These are phyloP conservation scores for Quaeritorhiza haematococci DNA, from an alignment of 371 early-diverging fungal genomes.

Conservation along the genomic window DNA sequence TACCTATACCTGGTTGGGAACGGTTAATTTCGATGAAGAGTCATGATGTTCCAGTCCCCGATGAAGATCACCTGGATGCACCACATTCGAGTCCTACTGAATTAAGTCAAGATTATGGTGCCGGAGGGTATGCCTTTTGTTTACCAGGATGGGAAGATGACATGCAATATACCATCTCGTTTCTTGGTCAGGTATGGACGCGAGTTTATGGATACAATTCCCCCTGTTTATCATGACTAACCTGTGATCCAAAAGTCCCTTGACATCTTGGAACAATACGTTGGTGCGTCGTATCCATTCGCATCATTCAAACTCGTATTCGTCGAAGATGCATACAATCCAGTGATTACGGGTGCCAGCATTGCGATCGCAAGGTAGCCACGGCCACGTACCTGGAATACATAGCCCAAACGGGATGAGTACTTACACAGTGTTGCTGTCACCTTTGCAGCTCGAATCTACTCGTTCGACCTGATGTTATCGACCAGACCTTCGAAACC, in stretches of 20 bases:
- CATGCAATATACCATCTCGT: not conserved
- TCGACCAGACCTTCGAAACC: constrained; percentile 84
- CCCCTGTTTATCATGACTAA: no score
- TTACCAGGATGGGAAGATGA: constrained; percentile 17
- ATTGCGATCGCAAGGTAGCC: constrained; percentile 56
- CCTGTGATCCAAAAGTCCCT: constrained; percentile 45
- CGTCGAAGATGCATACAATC: constrained; percentile 67
- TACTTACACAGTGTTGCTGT: no score
- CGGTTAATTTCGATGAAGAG: no score
- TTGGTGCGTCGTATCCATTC: constrained; percentile 79
- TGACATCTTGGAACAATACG: constrained; percentile 79
- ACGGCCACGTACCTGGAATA: no score
- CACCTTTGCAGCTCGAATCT: constrained; percentile 62
- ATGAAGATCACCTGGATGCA: no score
- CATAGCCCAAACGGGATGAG: no score
- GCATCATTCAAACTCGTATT: constrained; percentile 81
- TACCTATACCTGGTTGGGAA: constrained; percentile 15
- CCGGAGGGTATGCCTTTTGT: constrained; percentile 21
- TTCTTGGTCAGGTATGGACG: not conserved
- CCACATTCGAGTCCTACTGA: not conserved
- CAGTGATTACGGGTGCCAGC: constrained; percentile 65
- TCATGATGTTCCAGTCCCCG: no score
- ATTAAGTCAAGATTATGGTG: not conserved
- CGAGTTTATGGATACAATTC: not conserved
- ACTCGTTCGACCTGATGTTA: constrained; percentile 66